These are phyloP conservation scores for Sedum album DNA, from an alignment of 164 flowering plant species.

Conservation along the genomic window DNA sequence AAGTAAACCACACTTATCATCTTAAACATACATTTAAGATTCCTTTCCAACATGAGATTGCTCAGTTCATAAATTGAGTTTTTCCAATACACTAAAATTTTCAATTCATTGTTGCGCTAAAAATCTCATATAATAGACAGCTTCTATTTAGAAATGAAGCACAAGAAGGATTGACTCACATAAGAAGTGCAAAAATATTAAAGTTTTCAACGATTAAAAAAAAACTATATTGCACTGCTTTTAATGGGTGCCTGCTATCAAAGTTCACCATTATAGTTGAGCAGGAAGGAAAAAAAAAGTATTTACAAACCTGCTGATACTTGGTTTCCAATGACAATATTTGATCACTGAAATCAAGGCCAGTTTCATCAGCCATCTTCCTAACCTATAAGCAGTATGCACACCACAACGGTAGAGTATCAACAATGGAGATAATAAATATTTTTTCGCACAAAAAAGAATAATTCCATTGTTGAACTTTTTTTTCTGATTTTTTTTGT, in stretches of 20 bases:
- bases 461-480: neutral
- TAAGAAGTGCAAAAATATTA: too few species aligned
- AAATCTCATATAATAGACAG: neutral
- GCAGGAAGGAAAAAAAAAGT: neutral
- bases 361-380: slow-evolving; percentile 88
- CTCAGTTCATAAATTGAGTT: neutral
- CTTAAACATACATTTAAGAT: neutral
- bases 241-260: too few species aligned
- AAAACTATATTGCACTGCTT: too few species aligned
- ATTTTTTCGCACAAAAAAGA: neutral
- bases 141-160: neutral
- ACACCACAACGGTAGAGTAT: neutral
- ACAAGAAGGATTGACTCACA: neutral
- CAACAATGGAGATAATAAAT: neutral
- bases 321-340: slow-evolving; percentile 63
- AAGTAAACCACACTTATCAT: neutral
- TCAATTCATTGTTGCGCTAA: neutral
- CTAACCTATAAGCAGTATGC: slow-evolving; percentile 37
- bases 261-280: too few species aligned
- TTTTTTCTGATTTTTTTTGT: too few species aligned
- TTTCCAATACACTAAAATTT: neutral
- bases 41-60: neutral
- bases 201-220: too few species aligned
- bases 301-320: slow-evolving; percentile 56
- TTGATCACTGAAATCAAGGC: slow-evolving; percentile 83